Base-by-base conservation (phyloP, 768 basidiomycete species). In the Mycena latifolia region DNA sequence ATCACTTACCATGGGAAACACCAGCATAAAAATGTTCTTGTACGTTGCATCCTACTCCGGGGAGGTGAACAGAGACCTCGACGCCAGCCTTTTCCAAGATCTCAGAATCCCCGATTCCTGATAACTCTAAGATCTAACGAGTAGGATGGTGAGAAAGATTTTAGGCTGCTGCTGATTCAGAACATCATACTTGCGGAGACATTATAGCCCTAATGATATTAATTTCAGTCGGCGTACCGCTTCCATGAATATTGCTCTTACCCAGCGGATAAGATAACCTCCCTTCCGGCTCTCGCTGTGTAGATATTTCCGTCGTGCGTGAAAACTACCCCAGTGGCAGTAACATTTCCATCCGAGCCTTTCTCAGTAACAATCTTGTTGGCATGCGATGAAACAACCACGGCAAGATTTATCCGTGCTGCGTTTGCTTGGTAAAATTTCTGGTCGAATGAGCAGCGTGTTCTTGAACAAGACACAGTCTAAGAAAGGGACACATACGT, bases 21-120 rank as follows among this genome's bases (percentile, higher is more conserved):
- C n/a, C n/a, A n/a, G n/a, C n/a, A n/a, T 35, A 18, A 39, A 43
- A n/a, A 14, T 64, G 84, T 58, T 85, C 84, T 64, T 70, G 77
- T 9, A 76, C 56, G 51, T 78, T 78, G 45, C 74, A 69, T 18
- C 76, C 77, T 5, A 74, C 76, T 24, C 82, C 82, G 5, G 74
- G 77, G 6, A 76, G 66, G 18, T 76, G 69, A 25, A 79, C 35
- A 27, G 61, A 54, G 29, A 65, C 39, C 14, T 69, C 53, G 29
- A 78, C 69, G 15, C 65, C 74, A 29, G 35, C 55, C 8, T 28
- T 15, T n/a, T 57, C 35, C 14, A 75, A 60, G 1, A 73, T 29
- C 10, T 57, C 31, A 22, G 39, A 54, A 55, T 66, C 37, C 20
- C 74, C 74, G 35, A 75, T 71, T 1, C 73, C 73, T 0, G 69